These are phyloP conservation scores for Geotrichum candidum DNA, from an alignment of 1,139 yeast genomes.

Conservation along the genomic window DNA sequence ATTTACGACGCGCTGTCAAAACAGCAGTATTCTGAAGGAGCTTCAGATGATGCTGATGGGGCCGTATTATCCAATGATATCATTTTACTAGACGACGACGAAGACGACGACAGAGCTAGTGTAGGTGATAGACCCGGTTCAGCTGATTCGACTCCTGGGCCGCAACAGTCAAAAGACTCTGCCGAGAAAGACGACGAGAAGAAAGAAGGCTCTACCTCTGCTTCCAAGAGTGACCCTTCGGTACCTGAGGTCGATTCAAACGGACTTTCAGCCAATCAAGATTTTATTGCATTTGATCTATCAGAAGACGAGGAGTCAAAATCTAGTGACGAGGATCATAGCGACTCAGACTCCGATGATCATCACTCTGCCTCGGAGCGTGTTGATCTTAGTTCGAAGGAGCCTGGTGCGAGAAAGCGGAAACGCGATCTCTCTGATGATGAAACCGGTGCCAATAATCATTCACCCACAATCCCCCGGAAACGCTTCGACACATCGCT, in stretches of 20 bases:
- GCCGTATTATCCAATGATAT: not conserved
- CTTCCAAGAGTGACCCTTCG: not conserved
- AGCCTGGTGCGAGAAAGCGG: constrained; percentile 20
- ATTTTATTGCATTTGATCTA: constrained; percentile 17
- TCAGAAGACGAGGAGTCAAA: constrained; percentile 16
- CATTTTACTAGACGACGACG: constrained; percentile 2
- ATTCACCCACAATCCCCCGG: constrained; percentile 19
- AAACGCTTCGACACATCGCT: constrained; percentile 23
- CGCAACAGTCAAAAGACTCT: not conserved
- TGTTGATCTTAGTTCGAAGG: not conserved
- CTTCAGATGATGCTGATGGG: not conserved
- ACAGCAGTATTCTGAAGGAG: not conserved
- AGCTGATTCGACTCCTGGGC: not conserved
- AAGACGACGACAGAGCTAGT: not conserved
- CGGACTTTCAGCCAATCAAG: constrained; percentile 9
- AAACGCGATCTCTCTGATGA: constrained; percentile 18
- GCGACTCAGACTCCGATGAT: constrained; percentile 5
- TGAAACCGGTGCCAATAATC: constrained; percentile 29
- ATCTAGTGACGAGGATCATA: constrained; percentile 13
- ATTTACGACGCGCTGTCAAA: not conserved
- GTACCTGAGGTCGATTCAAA: not conserved
- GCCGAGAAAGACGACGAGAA: not conserved
- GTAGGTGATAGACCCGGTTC: not conserved
- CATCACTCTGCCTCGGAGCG: constrained; percentile 17
- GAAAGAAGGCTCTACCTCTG: not conserved